Conservation (phyloP, 176 grass and related monocot genomes). For the Eragrostis curvula region DNA sequence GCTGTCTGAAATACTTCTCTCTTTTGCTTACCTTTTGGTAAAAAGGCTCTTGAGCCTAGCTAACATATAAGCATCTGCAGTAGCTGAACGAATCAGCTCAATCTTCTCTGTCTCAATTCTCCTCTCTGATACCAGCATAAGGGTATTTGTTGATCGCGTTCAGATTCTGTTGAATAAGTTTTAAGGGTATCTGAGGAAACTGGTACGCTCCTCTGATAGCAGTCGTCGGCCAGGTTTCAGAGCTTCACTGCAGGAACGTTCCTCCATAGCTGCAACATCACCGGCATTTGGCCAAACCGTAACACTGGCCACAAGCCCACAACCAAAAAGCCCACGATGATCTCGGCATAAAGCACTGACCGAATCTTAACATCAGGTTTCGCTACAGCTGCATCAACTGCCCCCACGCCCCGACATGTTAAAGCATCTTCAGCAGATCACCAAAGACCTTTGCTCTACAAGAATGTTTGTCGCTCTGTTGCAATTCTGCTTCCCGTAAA, state of each 20-base stretch:
- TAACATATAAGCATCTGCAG: neutral
- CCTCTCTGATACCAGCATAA: neutral
- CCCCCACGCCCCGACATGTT: too few relatives aligned
- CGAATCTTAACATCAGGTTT: too few relatives aligned
- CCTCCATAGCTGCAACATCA: neutral
- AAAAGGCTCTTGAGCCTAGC: neutral
- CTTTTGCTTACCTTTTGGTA: neutral
- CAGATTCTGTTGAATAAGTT: neutral
- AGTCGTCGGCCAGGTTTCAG: neutral
- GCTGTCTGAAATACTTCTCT: neutral
- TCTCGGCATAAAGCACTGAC: too few relatives aligned
- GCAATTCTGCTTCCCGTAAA: too few relatives aligned
- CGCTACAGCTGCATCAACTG: too few relatives aligned
- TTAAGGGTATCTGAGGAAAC: neutral
- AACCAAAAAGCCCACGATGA: neutral
- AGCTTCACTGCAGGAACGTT: neutral
- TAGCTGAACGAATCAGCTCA: neutral
- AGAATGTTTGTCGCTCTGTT: too few relatives aligned
- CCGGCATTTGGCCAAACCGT: neutral
- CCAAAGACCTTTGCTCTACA: too few relatives aligned
- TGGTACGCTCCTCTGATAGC: neutral
- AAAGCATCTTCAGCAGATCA: too few relatives aligned
- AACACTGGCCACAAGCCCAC: too few relatives aligned
- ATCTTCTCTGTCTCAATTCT: too few relatives aligned
- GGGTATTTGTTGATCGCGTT: neutral